Conservation (phyloP, 768 basidiomycete genomes). For the Galerina marginata region DNA sequence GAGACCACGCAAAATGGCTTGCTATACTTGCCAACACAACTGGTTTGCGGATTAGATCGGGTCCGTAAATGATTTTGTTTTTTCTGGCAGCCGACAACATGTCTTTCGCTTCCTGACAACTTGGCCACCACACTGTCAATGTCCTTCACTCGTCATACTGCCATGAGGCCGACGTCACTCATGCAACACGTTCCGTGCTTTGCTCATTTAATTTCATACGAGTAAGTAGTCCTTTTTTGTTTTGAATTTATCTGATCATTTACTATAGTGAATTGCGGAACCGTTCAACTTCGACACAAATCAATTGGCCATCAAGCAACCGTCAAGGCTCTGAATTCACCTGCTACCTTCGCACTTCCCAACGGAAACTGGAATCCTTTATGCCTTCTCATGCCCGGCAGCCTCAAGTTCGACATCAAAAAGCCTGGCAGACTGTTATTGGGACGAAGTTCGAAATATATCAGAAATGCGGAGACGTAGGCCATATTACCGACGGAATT, state of each 20-base stretch:
- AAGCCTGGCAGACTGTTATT: constrained; percentile 71
- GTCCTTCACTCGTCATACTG: background rate
- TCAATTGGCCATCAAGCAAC: constrained; percentile 76
- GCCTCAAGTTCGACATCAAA: constrained; percentile 61
- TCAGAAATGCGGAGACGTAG: constrained; percentile 50
- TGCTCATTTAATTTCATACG: background rate
- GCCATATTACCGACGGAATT: too few relatives aligned
- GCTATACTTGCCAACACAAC: constrained; percentile 75
- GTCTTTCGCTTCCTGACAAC: too few relatives aligned
- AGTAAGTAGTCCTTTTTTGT: background rate
- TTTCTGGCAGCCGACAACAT: too few relatives aligned
- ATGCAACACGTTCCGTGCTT: background rate
- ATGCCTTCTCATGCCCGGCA: constrained; percentile 68
- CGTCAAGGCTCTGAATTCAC: constrained; percentile 76
- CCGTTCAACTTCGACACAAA: constrained; percentile 80
- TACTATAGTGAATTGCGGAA: constrained; percentile 74
- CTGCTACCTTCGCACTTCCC: constrained; percentile 77
- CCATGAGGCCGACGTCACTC: background rate
- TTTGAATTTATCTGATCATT: constrained; percentile 22
- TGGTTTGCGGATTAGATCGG: constrained; percentile 90
- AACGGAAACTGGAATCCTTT: constrained; percentile 74
- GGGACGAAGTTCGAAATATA: constrained; percentile 94
- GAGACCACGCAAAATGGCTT: constrained; percentile 94
- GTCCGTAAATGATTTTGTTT: constrained; percentile 49
- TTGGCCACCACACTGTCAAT: too few relatives aligned